Evolutionary conservation across 768 basidiomycete genomes (phyloP).

Genomic region (Hygrophoropsis aurantiaca): DNA sequence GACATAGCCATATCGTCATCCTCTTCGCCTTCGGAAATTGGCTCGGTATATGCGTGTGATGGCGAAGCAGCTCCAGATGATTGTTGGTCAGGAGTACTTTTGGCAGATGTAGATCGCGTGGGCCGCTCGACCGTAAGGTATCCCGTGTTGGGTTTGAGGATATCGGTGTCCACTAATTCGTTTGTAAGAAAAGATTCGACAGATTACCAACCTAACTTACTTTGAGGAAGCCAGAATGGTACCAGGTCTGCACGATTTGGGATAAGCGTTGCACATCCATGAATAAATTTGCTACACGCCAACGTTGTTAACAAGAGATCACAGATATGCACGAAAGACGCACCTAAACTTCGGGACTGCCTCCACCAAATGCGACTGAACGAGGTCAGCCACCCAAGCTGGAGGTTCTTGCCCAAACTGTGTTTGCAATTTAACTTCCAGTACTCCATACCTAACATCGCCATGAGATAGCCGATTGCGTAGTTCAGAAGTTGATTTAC

Average conservation of each 20-base stretch:
- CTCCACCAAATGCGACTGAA: slow-evolving; percentile 92
- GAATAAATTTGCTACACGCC: slow-evolving; percentile 82
- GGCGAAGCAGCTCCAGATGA: slow-evolving; percentile 46
- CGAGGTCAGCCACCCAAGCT: slow-evolving; percentile 94
- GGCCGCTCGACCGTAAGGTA: slow-evolving; percentile 81
- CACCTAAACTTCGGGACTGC: slow-evolving; percentile 97
- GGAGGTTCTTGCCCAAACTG: slow-evolving; percentile 95
- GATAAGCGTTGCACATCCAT: slow-evolving; percentile 91
- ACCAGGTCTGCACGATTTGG: slow-evolving; percentile 93
- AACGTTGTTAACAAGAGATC: slow-evolving; percentile 4
- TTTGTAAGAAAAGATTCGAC: not conserved
- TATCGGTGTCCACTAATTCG: slow-evolving; percentile 84
- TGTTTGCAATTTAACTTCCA: slow-evolving; percentile 97
- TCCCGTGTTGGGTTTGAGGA: slow-evolving; percentile 87
- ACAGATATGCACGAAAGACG: slow-evolving; percentile 13
- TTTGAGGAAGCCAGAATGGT: slow-evolving; percentile 98
- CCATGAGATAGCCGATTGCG: not conserved
- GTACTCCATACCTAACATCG: slow-evolving; percentile 70
- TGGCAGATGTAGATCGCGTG: slow-evolving; percentile 39
- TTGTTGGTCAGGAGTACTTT: slow-evolving; percentile 43
- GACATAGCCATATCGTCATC: slow-evolving; percentile 71
- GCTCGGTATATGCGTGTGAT: slow-evolving; percentile 68
- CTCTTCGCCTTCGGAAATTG: slow-evolving; percentile 93
- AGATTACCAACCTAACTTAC: slow-evolving; percentile 38
- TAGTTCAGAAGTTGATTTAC: slow-evolving; percentile 13